Conservation (phyloP, 441 rosid genomes). For the Pelargonium cotyledonis region DNA sequence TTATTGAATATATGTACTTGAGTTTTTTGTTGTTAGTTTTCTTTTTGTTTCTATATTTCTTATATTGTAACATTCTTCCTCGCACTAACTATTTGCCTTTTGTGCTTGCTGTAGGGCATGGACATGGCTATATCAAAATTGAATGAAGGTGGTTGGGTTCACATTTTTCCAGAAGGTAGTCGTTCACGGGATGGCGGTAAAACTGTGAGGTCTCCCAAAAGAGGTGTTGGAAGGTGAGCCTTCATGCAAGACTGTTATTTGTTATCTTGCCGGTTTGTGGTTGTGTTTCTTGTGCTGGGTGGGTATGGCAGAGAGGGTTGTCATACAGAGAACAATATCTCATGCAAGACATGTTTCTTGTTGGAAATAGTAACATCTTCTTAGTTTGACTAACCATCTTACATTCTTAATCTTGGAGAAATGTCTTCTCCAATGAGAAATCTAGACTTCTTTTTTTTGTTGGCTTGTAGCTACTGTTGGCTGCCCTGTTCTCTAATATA, state of each 20-base stretch:
- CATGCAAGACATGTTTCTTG: not conserved
- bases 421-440: not conserved
- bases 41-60: not conserved
- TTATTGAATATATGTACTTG: no score
- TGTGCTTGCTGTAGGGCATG: conserved; percentile 57
- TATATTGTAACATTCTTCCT: not conserved
- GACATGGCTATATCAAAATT: conserved; percentile 85
- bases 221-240: conserved; percentile 87
- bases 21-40: not conserved
- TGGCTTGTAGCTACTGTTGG: not conserved
- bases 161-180: conserved; percentile 94
- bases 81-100: conserved; percentile 10
- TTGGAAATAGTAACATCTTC: not conserved
- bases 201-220: conserved; percentile 70
- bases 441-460: not conserved
- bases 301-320: not conserved
- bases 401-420: not conserved
- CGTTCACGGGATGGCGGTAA: conserved; percentile 92
- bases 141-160: conserved; percentile 92
- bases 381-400: not conserved
- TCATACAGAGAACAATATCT: not conserved
- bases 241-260: not conserved
- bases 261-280: not conserved
- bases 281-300: not conserved
- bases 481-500: not conserved